Evolutionary conservation across 495 filamentous ascomycete genomes (phyloP), one percentile per base, ranked within the genome.

Genomic region (Echria macrotheca): DNA sequence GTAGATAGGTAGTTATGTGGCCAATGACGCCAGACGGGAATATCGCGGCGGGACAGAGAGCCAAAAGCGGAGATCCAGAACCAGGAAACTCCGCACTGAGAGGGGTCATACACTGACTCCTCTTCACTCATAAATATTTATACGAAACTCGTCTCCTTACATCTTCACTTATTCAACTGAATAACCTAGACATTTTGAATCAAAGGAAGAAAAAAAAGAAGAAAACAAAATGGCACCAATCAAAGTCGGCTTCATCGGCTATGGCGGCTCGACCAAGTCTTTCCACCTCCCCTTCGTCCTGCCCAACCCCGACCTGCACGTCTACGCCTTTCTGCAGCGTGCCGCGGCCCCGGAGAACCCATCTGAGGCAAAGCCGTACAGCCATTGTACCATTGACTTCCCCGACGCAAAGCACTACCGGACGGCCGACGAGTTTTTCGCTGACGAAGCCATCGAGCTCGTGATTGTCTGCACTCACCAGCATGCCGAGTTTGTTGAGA

Each of bases 231-330:
- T 39, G 26, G 5, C 53, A 47, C 29, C 55, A 2, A 57, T 69
- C 41, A 67, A 63, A 36, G 58, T 69, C 9, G 66, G 66, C 33
- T 45, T 69, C 42, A 50, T 65, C 5, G 66, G 64, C 42, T 69
- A 65, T 44, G 64, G 85, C 63, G 72, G 82, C 67, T 83, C 85
- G 41, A 81, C 84, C 35, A 87, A 86, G 55, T 66, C 73, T 63
- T 88, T 87, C 63, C 85, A 88, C 65, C 82, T 89, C 43, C 85
- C 85, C 32, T 82, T 84, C 60, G 79, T 89, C 53, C 64, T 73
- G 29, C 69, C 75, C 18, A 71, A 81, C 61, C 74, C 82, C 1
- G 77, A 75, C 3, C 69, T 84, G 52, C 80, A 83, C 62, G 68
- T 71, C 47, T 82, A 79, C 62, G 73, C 66, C 6, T 67, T 69